Conservation (phyloP, 1,139 yeast species). For the Protomyces gravidus region DNA sequence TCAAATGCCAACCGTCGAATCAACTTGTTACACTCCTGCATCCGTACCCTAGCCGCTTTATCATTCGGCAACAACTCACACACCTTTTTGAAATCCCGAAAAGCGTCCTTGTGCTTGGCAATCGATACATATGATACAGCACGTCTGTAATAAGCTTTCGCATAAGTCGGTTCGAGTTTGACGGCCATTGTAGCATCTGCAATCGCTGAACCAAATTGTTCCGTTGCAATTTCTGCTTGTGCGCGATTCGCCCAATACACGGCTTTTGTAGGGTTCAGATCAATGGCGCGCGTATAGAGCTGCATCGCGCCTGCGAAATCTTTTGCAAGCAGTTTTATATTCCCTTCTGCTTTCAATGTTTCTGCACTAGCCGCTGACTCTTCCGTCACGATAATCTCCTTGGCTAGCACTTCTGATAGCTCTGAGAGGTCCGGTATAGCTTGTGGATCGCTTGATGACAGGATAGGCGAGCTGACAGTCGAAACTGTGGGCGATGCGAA, state of each 20-base stretch:
- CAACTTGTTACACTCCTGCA: conserved; percentile 61
- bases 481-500: conserved; percentile 24
- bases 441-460: conserved; percentile 21
- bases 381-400: conserved; percentile 14
- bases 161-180: conserved; percentile 58
- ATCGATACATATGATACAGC: conserved; percentile 80
- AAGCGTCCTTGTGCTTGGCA: conserved; percentile 69
- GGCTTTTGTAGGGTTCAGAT: conserved; percentile 59
- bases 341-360: conserved; percentile 65
- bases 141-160: conserved; percentile 67
- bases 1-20: conserved; percentile 77
- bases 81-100: conserved; percentile 62
- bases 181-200: conserved; percentile 71
- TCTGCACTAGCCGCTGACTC: conserved; percentile 44
- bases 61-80: conserved; percentile 66
- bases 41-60: conserved; percentile 58
- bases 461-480: conserved; percentile 22
- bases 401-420: conserved; percentile 19
- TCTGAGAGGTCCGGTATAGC: conserved; percentile 23
- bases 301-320: conserved; percentile 64
- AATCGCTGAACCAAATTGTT: conserved; percentile 80
- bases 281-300: conserved; percentile 73
- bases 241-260: conserved; percentile 84
- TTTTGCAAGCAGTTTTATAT: conserved; percentile 60
- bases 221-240: conserved; percentile 79